Evolutionary conservation across 352 stramenopile genomes (phyloP).

Genomic region (Stramenopiles sp.): DNA sequence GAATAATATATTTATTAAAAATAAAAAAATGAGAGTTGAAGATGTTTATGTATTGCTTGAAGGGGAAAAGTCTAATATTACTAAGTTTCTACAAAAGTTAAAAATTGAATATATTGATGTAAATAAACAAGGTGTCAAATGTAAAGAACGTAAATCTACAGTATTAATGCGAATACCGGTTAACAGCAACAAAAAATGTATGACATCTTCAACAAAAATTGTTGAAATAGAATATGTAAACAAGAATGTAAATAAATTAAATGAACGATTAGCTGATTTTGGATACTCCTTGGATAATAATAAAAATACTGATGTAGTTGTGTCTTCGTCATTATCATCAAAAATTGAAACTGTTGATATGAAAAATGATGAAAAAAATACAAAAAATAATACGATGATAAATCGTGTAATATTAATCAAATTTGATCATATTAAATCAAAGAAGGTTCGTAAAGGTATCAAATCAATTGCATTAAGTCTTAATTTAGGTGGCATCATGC

Average conservation of each 20-base stretch:
- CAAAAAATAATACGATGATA: not conserved
- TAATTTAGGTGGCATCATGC: not conserved
- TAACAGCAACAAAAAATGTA: not conserved
- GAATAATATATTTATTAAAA: not conserved
- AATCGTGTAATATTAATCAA: not conserved
- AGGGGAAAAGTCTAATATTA: not conserved
- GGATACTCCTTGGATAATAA: not conserved
- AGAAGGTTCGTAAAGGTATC: not conserved
- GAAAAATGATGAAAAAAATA: too few species aligned
- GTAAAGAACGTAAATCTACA: not conserved
- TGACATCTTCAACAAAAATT: not conserved
- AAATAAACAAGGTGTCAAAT: not conserved
- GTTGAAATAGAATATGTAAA: not conserved
- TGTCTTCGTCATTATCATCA: too few species aligned
- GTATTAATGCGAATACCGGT: not conserved
- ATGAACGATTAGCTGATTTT: not conserved
- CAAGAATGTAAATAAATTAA: not conserved
- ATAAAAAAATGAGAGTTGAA: not conserved
- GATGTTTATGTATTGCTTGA: not conserved
- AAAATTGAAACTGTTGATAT: too few species aligned
- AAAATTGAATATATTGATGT: not conserved
- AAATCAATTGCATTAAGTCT: not conserved
- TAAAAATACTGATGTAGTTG: not conserved
- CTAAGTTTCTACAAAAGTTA: not conserved
- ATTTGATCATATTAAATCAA: not conserved